phyloP scores from a whole-genome alignment of 2,329 filamentous ascomycete genomes.

The Xylariales sp. region DNA sequence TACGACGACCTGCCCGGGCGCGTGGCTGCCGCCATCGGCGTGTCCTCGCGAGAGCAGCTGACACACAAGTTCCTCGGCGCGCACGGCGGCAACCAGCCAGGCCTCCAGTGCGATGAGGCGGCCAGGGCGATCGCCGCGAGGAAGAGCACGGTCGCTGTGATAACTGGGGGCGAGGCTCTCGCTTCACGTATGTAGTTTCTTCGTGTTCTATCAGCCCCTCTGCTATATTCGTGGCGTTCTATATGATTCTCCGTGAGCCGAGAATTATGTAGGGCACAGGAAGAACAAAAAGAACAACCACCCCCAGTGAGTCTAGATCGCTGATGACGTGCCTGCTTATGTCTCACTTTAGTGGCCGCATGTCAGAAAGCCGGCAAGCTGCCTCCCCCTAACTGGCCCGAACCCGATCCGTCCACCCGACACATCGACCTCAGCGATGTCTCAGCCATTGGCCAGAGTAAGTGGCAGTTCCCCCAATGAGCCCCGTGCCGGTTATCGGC shows the following conservation, averaged over 20 bases:
- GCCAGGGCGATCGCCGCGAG: conserved; percentile 51
- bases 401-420: conserved; percentile 38
- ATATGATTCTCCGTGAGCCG: conserved; percentile 65
- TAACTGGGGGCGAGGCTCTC: conserved; percentile 26
- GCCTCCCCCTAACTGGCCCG: conserved; percentile 53
- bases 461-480: too few species aligned
- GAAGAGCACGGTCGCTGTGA: conserved; percentile 50
- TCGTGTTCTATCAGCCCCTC: neutral
- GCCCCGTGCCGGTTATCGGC: too few species aligned
- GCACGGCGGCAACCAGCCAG: conserved; percentile 62
- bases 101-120: conserved; percentile 58
- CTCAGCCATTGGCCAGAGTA: too few species aligned
- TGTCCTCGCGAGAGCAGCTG: too few species aligned
- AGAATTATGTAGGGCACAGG: too few species aligned
- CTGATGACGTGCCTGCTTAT: too few species aligned
- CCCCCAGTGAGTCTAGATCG: too few species aligned
- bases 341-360: conserved; percentile 23
- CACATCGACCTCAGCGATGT: conserved; percentile 47
- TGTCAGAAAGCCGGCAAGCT: conserved; percentile 25
- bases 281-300: too few species aligned
- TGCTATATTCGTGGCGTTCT: conserved; percentile 15
- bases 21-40: conserved; percentile 40
- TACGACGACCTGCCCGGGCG: conserved; percentile 55
- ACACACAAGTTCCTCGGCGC: conserved; percentile 15
- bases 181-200: neutral